Evolutionary conservation across 2,329 filamentous ascomycete genomes (phyloP), one percentile per base, ranked within the genome.

Genomic region (Phialophora expanda): DNA sequence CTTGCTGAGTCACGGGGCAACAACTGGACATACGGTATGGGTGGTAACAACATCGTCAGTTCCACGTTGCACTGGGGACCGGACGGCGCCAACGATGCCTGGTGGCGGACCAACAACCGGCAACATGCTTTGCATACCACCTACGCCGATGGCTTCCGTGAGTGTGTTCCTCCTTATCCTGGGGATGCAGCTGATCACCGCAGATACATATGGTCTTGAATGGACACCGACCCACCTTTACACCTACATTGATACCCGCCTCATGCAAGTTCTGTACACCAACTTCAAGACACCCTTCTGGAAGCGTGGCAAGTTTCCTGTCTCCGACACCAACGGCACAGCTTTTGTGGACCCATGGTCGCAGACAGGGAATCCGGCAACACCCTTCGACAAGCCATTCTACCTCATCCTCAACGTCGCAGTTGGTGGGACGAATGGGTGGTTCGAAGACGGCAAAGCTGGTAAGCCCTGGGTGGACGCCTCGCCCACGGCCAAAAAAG

Each of bases 191-290:
- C 28, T 55, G n/a, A 55, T n/a, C 24, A 20, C 30, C 22, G 5
- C 28, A 55, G 53, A 96, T 80, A 92, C 86, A 0, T 96, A 88
- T 73, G 92, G 92, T 14, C 77, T 96, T 2, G 92, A 96, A 78
- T 96, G 92, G 92, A 92, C 87, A 59, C 86, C 94, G 72, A 94
- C 93, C 77, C 95, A 96, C 77, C 81, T 95, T 66, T 96, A 94
- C 81, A 93, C 90, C 26, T 96, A 93, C 76, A 84, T 96, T 80
- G 90, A 95, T 82, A 89, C 86, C 54, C 88, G 90, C 12, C 85
- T 96, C 22, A 82, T 93, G 30, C 91, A 94, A 76, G 90, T 94
- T 59, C 84, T 92, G 68, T 96, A 93, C 81, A 89, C 86, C 71
- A 90, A 89, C 76, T 93, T 93, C 74, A 81, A 89, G 72, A 75